A percentile compares a stretch with the other conserved stretches of the same genome.
Evolutionary conservation across 257 asterid species (phyloP).

Genomic region (Primulina huaijiensis): DNA sequence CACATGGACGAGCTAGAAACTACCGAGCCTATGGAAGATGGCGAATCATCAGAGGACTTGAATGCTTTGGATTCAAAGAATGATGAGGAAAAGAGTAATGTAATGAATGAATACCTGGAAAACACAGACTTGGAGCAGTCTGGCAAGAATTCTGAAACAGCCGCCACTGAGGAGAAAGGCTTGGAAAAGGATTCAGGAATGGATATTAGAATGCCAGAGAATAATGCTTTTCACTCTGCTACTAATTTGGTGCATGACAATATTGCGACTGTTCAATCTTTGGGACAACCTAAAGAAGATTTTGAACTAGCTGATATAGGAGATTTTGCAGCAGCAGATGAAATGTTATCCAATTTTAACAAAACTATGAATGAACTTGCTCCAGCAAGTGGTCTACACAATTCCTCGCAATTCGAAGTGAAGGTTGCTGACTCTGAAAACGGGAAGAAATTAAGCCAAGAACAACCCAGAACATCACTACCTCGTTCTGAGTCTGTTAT

Average conservation of each 20-base stretch:
- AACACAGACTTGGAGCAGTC: slow-evolving; percentile 42
- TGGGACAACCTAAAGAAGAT: slow-evolving; percentile 37
- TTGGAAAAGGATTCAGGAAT: slow-evolving; percentile 42
- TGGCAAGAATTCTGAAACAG: slow-evolving; percentile 43
- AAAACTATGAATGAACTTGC: slow-evolving; percentile 50
- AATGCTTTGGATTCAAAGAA: slow-evolving; percentile 40
- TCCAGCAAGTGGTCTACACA: slow-evolving; percentile 56
- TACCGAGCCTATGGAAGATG: slow-evolving; percentile 60
- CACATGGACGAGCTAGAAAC: slow-evolving; percentile 41
- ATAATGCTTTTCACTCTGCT: slow-evolving; percentile 36
- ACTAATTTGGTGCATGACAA: slow-evolving; percentile 34
- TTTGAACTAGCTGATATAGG: slow-evolving; percentile 40
- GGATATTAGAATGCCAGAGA: slow-evolving; percentile 36
- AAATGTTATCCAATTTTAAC: slow-evolving; percentile 36
- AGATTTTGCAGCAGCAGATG: slow-evolving; percentile 44
- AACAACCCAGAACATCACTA: slow-evolving; percentile 36
- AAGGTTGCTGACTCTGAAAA: slow-evolving; percentile 47
- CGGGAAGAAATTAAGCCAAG: slow-evolving; percentile 46
- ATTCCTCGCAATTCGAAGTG: slow-evolving; percentile 52
- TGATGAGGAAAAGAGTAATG: slow-evolving; percentile 34
- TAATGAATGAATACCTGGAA: slow-evolving; percentile 38
- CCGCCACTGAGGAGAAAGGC: slow-evolving; percentile 33
- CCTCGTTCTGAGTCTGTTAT: slow-evolving; percentile 44
- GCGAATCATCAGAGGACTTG: slow-evolving; percentile 40
- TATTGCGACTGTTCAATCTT: slow-evolving; percentile 40